Conservation (phyloP, 345 rosid species). For the Eucalyptus regnans region DNA sequence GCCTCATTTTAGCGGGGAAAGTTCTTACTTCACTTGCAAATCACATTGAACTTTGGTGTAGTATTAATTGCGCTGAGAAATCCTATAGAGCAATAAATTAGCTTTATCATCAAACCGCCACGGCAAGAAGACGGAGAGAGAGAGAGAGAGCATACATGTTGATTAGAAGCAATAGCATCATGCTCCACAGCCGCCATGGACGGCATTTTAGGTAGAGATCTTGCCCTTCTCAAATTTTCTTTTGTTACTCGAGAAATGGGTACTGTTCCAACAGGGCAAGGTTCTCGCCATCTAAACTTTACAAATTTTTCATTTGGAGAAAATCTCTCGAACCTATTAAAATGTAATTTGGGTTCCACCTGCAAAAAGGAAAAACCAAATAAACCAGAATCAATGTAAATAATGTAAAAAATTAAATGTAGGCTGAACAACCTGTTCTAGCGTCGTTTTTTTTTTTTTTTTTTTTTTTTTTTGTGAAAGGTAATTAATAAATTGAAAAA, state of each 20-base stretch:
- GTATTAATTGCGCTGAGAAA: not conserved
- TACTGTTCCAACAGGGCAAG: not conserved
- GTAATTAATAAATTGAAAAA: too few species aligned
- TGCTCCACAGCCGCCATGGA: not conserved
- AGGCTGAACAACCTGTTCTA: not conserved
- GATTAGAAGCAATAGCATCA: not conserved
- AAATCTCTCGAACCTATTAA: not conserved
- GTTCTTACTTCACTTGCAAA: not conserved
- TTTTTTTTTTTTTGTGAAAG: too few species aligned
- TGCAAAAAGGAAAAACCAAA: not conserved
- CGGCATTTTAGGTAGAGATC: not conserved
- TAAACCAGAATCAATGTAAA: not conserved
- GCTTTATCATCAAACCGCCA: not conserved
- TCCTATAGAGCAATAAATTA: not conserved
- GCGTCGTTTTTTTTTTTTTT: too few species aligned
- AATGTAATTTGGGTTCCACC: not conserved
- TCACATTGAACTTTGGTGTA: not conserved
- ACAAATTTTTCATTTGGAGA: not conserved
- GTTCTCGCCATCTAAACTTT: not conserved
- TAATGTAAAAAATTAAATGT: not conserved
- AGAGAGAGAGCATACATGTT: not conserved
- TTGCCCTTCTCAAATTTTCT: not conserved
- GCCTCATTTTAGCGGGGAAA: not conserved
- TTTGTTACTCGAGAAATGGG: not conserved
- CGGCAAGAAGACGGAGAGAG: not conserved